Conservation (phyloP, 768 basidiomycete species). For the Sarcodon sp. region DNA sequence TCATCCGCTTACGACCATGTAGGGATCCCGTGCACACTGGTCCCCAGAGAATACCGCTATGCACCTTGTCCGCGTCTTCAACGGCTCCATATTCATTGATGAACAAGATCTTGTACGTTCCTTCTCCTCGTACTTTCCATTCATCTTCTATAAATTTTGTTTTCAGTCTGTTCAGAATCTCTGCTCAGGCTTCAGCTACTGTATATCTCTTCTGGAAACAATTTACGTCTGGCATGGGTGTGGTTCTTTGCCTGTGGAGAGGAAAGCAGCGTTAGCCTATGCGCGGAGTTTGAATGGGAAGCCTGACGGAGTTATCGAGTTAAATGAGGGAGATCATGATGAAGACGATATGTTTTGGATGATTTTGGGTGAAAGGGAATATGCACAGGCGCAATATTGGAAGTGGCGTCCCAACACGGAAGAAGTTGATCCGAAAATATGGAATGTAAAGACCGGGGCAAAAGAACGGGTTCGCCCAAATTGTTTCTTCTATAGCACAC, state of each 20-base stretch:
- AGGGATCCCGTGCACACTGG: slow-evolving; percentile 71
- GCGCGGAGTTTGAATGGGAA: slow-evolving; percentile 31
- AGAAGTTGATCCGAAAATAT: slow-evolving; percentile 36
- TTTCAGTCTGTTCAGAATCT: slow-evolving; percentile 48
- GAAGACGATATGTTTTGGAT: slow-evolving; percentile 80
- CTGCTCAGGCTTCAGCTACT: slow-evolving; percentile 81
- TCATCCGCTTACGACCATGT: slow-evolving; percentile 5
- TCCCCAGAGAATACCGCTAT: slow-evolving; percentile 70
- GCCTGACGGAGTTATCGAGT: slow-evolving; percentile 32
- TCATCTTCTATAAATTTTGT: slow-evolving; percentile 1
- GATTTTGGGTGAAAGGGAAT: slow-evolving; percentile 45
- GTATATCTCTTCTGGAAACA: slow-evolving; percentile 53
- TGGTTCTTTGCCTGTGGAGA: slow-evolving; percentile 49
- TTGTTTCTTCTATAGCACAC: background rate
- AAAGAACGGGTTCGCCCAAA: slow-evolving; percentile 26
- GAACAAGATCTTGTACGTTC: slow-evolving; percentile 55
- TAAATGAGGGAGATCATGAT: slow-evolving; percentile 53
- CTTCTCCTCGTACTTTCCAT: background rate
- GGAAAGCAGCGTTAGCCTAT: slow-evolving; percentile 49
- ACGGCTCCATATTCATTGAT: slow-evolving; percentile 47
- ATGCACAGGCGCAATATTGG: slow-evolving; percentile 78
- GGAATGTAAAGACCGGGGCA: slow-evolving; percentile 35
- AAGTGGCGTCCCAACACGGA: slow-evolving; percentile 42
- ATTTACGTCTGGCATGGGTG: slow-evolving; percentile 76
- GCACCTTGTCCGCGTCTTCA: slow-evolving; percentile 50